Conservation (phyloP, 371 early-diverging fungal genomes). For the Circinella umbellata region DNA sequence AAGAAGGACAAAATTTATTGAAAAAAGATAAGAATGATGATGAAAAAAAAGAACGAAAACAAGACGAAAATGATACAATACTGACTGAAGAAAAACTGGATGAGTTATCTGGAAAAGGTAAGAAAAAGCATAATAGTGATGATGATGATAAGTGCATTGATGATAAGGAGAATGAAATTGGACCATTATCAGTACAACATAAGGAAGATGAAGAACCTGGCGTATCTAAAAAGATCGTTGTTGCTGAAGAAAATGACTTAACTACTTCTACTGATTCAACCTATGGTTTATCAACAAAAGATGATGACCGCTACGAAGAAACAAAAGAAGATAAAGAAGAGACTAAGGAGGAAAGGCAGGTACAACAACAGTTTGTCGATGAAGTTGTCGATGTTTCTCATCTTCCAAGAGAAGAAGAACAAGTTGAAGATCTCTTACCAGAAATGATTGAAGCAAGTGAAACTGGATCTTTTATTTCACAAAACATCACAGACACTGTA, state of each 20-base stretch:
- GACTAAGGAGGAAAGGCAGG: background rate
- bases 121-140: background rate
- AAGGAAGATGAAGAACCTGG: background rate
- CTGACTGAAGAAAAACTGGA: background rate
- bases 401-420: slow-evolving; percentile 8
- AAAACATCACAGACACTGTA: slow-evolving; percentile 1
- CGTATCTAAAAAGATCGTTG: slow-evolving; percentile 7
- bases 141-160: background rate
- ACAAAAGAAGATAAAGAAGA: background rate
- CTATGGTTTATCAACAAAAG: background rate
- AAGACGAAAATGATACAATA: background rate
- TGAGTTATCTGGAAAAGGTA: slow-evolving; percentile 1
- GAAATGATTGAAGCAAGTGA: slow-evolving; percentile 7
- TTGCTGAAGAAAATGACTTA: background rate
- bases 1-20: background rate
- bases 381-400: background rate
- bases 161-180: background rate
- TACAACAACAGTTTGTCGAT: no score
- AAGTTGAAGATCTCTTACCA: background rate
- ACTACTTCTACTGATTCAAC: slow-evolving; percentile 1
- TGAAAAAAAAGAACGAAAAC: background rate
- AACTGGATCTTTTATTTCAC: background rate
- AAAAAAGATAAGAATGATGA: background rate
- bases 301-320: background rate
- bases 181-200: background rate